These are phyloP conservation scores for Neoboletus magnificus DNA, from an alignment of 768 basidiomycete genomes.

Conservation along the genomic window DNA sequence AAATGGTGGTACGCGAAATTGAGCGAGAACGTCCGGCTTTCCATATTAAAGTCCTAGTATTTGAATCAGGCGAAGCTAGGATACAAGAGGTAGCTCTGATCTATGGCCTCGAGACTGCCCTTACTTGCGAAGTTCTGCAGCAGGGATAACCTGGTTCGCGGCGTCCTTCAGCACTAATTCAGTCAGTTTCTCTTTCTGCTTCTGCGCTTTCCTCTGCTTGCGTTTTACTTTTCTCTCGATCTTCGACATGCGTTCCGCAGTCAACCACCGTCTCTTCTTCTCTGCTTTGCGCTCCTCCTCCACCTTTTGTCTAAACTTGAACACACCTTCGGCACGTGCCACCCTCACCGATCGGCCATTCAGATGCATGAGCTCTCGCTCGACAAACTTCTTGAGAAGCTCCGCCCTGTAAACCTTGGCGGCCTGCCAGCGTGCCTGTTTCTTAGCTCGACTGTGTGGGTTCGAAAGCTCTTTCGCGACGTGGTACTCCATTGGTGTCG, in stretches of 20 bases:
- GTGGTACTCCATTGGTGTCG: conserved; percentile 62
- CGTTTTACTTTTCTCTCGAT: conserved; percentile 34
- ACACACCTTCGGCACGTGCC: conserved; percentile 70
- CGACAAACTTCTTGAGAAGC: conserved; percentile 52
- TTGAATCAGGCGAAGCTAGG: no score
- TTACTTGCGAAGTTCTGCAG: conserved; percentile 9
- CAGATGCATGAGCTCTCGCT: conserved; percentile 51
- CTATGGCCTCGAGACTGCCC: background rate
- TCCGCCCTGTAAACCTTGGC: conserved; percentile 45
- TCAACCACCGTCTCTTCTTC: conserved; percentile 54
- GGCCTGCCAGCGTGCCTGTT: conserved; percentile 71
- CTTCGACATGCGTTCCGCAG: conserved; percentile 36
- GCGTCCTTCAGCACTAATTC: conserved; percentile 51
- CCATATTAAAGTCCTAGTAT: no score
- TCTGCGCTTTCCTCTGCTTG: conserved; percentile 42
- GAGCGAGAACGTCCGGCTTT: no score
- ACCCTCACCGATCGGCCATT: conserved; percentile 59
- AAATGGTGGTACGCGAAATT: no score
- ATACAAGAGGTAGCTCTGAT: background rate
- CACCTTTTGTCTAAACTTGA: conserved; percentile 64
- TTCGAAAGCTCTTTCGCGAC: conserved; percentile 71
- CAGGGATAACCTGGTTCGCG: conserved; percentile 59
- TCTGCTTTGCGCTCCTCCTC: conserved; percentile 56
- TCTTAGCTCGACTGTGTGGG: conserved; percentile 80
- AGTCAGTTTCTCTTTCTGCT: conserved; percentile 52